Evolutionary conservation across 2,329 filamentous ascomycete genomes (phyloP), one percentile per base, ranked within the genome.

Genomic region (Talaromyces sp.): DNA sequence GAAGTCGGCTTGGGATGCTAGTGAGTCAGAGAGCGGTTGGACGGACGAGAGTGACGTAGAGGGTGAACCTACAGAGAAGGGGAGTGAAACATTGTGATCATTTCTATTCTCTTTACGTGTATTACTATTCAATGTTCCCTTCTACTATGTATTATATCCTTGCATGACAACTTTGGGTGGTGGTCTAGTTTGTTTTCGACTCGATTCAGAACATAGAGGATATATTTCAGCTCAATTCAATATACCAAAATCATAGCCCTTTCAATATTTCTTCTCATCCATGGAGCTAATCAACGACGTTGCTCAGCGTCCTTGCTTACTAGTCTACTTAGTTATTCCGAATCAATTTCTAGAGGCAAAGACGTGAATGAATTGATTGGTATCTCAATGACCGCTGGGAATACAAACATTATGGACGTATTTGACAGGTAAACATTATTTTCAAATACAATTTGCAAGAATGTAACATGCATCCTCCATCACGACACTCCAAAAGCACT

Each of bases 1-100:
- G 59, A n/a, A 62, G 14, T 74, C 74, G 27, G 68, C 70, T 50
- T 78, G 73, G 72, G 74, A 72, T 70, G 75, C 73, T 1, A 75
- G 74, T 64, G 76, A 78, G 64, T 77, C 74, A 63, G 76, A 78
- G 61, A 71, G 68, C 35, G 76, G 75, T 3, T 78, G 76, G 76
- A 71, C 68, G 13, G 60, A 61, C 13, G 65, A 65, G 6, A 64
- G 47, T 61, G 65, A 65, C 13, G n/a, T 41, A 54, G 67, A 68
- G 56, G 56, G 19, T 24, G 56, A 19, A 27, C 9, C 37, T 14
- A n/a, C 10, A 13, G 16, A 27, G 31, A 56, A 31, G 47, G 37
- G 33, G 14, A 35, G 33, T 16, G 41, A 33, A 57, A n/a, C 48
- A 58, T 63, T 31, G 11, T 59, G 45, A 50, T 41, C 62, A 50